Evolutionary conservation across 2,329 filamentous ascomycete species (phyloP), one percentile per base, ranked within the genome.

Genomic region (Xylariaceae sp.): DNA sequence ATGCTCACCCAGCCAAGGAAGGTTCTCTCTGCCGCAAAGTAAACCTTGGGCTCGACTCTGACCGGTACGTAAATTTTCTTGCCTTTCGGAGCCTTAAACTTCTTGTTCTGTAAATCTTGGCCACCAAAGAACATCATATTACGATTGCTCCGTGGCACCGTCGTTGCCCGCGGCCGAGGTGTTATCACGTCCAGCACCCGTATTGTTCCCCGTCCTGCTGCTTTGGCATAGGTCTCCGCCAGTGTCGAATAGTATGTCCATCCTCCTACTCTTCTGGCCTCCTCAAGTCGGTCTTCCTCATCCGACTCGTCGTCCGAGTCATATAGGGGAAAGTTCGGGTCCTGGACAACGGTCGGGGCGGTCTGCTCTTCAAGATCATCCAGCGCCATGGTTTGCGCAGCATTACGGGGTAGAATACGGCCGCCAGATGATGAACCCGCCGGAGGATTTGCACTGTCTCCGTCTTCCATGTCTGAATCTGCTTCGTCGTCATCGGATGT

Each of bases 51-150:
- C 67, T 98, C 93, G 25, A 98, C 91, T 39, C 93, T 83, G 44
- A 97, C 85, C 12, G 92, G 92, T 20, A 98, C 93, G 60, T 97
- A 92, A 48, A 98, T 97, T 66, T 88, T 88, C 80, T 91, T 92
- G 43, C 87, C 87, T 64, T 81, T 83, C 11, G 87, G 87, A 7
- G 87, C 86, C 63, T 82, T 84, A 71, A 90, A 81, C 56, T 69
- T 75, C 64, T 75, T 79, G 22, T 66, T 72, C 52, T 77, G 73
- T 21, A 83, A 74, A 68, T 82, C 57, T 59, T 76, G 67, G 40
- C 66, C 61, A 6, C 78, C 78, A 32, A 82, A 79, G 10, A 81
- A 70, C 58, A 73, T 68, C 50, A 73, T 65, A 29, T 72, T 67
- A 20, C 76, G 67, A 66, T 80, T 66, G 67, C 78, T 70, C 58